Base-by-base conservation (phyloP, 1,284 basidiomycete species). In the Marasmius sp. region DNA sequence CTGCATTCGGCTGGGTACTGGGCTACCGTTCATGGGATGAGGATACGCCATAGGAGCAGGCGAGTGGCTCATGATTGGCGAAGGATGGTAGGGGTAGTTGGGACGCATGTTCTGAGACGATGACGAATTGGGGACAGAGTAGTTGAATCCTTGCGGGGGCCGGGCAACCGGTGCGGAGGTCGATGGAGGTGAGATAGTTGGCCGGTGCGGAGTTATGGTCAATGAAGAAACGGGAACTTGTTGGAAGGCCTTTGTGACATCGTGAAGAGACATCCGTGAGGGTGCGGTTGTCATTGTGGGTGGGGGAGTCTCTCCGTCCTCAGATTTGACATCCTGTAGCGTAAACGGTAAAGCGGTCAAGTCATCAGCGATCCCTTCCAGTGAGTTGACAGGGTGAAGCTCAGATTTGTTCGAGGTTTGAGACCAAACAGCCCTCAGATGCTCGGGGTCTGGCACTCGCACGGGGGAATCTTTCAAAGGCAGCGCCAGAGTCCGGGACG, bases 361-460 rank as follows among this genome's bases (percentile, higher is more conserved):
- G 69, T 93, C 91, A 69, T 93, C 91, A 20, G 85, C 85, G 58
- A 93, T 92, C 16, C 85, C 86, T 69, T 92, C 85, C 64, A 93
- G 74, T 0, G 91, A 93, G 71, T 93, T 93, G n/a, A 89, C 79
- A 9, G 84, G 77, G 51, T 86, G 84, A 14, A 83, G 71, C 57
- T 81, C 81, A 11, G 85, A 78, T 70, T 89, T 87, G 67, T 87
- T 85, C 1, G 91, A 81, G 9, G 86, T 81, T 69, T 91, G 87
- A n/a, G 89, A 89, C 92, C 92, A 94, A 10, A 93, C 85, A 37
- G 90, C 88, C 72, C 90, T 93, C 58, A 93, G 76, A 67, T 89
- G 89, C 67, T 93, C 91, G 18, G 88, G 87, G 72, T 92, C 91
- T 16, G 89, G 88, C 54, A 80, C 81, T 61, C 88, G 79, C 57